Evolutionary conservation across 2,329 filamentous ascomycete genomes (phyloP).

Genomic region (Aspergillus eucalypticola): DNA sequence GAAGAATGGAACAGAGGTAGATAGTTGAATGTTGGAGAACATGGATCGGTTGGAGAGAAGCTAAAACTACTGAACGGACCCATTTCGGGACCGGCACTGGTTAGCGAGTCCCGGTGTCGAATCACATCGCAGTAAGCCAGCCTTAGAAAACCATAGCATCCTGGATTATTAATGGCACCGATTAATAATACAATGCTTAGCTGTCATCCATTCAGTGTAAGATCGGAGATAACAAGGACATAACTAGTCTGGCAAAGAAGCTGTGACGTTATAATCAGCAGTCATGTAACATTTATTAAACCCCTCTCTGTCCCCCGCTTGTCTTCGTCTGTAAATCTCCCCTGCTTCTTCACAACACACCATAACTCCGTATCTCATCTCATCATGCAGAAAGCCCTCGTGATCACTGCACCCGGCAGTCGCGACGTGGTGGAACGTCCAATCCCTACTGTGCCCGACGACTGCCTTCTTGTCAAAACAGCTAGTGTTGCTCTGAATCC

Average conservation of each 20-base stretch:
- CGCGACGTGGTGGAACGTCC: background rate
- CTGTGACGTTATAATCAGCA: background rate
- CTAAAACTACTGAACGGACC: too few relatives aligned
- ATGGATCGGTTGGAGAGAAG: background rate
- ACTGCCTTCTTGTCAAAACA: background rate
- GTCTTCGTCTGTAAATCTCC: background rate
- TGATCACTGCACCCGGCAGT: background rate
- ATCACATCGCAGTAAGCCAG: too few relatives aligned
- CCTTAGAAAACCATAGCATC: too few relatives aligned
- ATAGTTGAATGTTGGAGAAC: background rate
- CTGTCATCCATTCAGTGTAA: too few relatives aligned
- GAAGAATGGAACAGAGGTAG: background rate
- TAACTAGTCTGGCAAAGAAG: background rate
- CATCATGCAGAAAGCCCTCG: background rate
- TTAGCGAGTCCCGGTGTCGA: too few relatives aligned
- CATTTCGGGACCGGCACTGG: too few relatives aligned
- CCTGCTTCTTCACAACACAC: background rate
- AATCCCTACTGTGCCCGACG: background rate
- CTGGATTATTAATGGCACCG: too few relatives aligned
- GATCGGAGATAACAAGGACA: too few relatives aligned
- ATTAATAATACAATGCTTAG: too few relatives aligned
- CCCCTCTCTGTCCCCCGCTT: background rate
- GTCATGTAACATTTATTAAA: background rate
- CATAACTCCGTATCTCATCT: too few relatives aligned
- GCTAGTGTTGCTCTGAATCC: slow-evolving; percentile 10